These are phyloP conservation scores for Triangularia setosa DNA, from an alignment of 2,329 filamentous ascomycete genomes.

Conservation along the genomic window DNA sequence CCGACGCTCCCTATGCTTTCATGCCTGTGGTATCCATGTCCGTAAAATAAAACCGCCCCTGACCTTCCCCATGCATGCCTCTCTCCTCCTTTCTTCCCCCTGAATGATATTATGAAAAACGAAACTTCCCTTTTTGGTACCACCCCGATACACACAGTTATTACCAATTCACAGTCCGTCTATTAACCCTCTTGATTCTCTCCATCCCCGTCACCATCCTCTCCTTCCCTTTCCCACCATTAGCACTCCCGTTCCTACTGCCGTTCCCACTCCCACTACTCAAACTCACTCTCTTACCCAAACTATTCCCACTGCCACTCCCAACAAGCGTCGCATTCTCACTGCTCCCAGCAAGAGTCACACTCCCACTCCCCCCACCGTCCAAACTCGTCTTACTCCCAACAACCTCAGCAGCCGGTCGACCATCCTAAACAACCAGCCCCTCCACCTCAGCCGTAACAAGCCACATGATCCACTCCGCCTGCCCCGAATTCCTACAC, in stretches of 20 bases:
- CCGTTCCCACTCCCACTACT: neutral
- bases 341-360: neutral
- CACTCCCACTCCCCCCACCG: neutral
- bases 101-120: no score
- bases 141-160: no score
- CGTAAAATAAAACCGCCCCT: no score
- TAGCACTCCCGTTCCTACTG: neutral
- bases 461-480: slow-evolving; percentile 52
- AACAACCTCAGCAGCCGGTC: neutral
- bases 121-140: no score
- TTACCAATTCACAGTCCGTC: neutral
- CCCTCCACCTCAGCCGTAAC: slow-evolving; percentile 39
- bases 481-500: slow-evolving; percentile 50
- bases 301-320: neutral
- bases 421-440: slow-evolving; percentile 14
- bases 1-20: no score
- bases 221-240: no score
- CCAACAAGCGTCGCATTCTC: neutral
- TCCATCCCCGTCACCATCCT: neutral
- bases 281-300: neutral
- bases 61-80: no score
- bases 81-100: no score
- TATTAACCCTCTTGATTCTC: neutral
- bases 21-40: no score
- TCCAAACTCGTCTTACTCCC: neutral